These are phyloP conservation scores for Kodamaea plutei DNA, from an alignment of 1,139 yeast genomes.

Conservation along the genomic window DNA sequence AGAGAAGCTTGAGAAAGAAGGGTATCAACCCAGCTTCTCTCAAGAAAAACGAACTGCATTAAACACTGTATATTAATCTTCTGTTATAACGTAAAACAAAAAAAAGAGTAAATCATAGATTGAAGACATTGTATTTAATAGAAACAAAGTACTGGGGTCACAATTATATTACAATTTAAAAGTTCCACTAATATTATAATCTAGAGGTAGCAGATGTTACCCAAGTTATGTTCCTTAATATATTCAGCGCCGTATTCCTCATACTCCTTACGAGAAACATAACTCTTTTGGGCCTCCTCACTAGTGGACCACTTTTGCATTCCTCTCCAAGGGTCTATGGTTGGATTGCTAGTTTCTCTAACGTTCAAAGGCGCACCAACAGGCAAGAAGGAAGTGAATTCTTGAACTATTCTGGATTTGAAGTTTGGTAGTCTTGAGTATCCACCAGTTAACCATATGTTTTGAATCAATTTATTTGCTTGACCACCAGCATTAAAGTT, in stretches of 20 bases:
- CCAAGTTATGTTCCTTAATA: constrained; percentile 80
- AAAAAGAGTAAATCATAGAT: too few relatives aligned
- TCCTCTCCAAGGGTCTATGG: constrained; percentile 88
- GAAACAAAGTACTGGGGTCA: too few relatives aligned
- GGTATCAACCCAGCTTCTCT: constrained; percentile 52
- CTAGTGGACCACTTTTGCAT: constrained; percentile 76
- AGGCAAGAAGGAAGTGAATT: constrained; percentile 70
- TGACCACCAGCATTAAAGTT: constrained; percentile 51
- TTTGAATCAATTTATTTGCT: constrained; percentile 48
- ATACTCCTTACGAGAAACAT: constrained; percentile 67
- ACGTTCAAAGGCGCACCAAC: constrained; percentile 60
- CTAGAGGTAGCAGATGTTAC: constrained; percentile 65
- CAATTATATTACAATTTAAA: too few relatives aligned
- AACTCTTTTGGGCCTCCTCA: constrained; percentile 44
- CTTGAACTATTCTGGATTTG: constrained; percentile 59
- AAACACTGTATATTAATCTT: too few relatives aligned
- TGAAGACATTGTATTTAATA: too few relatives aligned
- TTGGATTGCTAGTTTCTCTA: constrained; percentile 61
- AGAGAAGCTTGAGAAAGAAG: constrained; percentile 68
- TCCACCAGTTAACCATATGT: constrained; percentile 87
- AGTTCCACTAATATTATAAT: too few relatives aligned
- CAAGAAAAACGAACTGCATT: constrained; percentile 6
- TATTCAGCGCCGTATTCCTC: constrained; percentile 89
- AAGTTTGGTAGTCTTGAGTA: constrained; percentile 64
- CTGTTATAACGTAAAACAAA: too few relatives aligned